phyloP scores from a whole-genome alignment of 2,329 filamentous ascomycete genomes.

The Aspergillus candidus region DNA sequence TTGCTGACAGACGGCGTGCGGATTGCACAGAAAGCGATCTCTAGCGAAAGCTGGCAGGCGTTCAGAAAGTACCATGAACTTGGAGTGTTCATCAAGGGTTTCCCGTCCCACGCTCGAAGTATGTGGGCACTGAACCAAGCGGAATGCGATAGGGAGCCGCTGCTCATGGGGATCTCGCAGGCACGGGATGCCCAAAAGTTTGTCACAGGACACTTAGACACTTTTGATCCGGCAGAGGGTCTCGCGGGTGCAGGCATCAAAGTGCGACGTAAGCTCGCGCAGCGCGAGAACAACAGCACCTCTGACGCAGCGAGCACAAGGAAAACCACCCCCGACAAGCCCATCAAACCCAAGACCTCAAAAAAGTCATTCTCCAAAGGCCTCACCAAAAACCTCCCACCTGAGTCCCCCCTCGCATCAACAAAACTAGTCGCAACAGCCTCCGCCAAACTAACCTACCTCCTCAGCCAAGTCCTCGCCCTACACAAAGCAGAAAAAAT shows the following conservation, averaged over 20 bases:
- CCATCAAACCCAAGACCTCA: constrained; percentile 18
- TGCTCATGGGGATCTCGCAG: constrained; percentile 54
- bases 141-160: constrained; percentile 36
- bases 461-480: constrained; percentile 65
- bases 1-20: constrained; percentile 60
- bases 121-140: constrained; percentile 62
- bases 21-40: constrained; percentile 55
- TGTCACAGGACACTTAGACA: constrained; percentile 38
- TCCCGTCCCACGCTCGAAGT: constrained; percentile 55
- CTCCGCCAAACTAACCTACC: constrained; percentile 81
- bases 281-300: constrained; percentile 12
- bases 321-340: constrained; percentile 18
- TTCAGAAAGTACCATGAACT: constrained; percentile 70
- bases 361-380: constrained; percentile 29
- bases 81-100: constrained; percentile 63
- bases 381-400: constrained; percentile 21
- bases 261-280: constrained; percentile 24
- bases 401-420: constrained; percentile 49
- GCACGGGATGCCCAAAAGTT: constrained; percentile 51
- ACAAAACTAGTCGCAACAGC: constrained; percentile 69
- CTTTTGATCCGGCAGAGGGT: constrained; percentile 33
- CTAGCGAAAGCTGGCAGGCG: constrained; percentile 58
- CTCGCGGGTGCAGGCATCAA: constrained; percentile 38
- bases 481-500: constrained; percentile 74
- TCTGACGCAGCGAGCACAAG: constrained; percentile 13